Base-by-base conservation (phyloP, 1,284 basidiomycete species). In the Apiotrichum siamense region DNA sequence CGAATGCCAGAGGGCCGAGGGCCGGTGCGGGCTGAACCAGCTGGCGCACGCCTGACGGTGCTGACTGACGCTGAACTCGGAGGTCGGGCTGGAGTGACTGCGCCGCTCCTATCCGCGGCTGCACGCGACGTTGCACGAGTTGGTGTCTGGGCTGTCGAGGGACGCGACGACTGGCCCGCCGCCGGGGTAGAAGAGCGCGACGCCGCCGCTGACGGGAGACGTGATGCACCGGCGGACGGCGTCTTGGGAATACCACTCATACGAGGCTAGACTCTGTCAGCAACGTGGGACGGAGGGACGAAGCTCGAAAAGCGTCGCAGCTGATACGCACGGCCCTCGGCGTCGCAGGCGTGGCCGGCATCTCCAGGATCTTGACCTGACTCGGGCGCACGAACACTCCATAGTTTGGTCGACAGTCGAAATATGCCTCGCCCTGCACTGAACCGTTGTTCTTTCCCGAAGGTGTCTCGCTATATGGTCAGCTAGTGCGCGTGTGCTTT, bases 381-480 rank as follows among this genome's bases (percentile, higher is more conserved):
- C 85, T 87, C 0, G 87, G 83, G 21, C 91, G 79, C 5, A 97
- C 86, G 71, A 99, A 98, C 36, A 97, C 86, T 40, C 96, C 96
- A 72, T 88, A 78, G 32, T 79, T 78, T 47, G 80, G 77, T 61
- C 81, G 79, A 75, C 90, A 94, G 17, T 78, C 79, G 72, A 99
- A 98, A 77, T 98, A 99, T 9, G 75, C 64, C 51, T 85, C 78
- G 25, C 87, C 92, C 43, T 86, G 79, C 1, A 99, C 88, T 1
- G 83, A 81, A 2, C 96, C 96, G 65, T 98, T 87, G 76, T 99
- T 98, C 83, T 97, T 97, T 35, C 96, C 96, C 39, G 83, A 85
- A 4, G 80, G 71, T 59, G 87, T 84, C 44, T 78, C 58, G 23
- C 58, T 59, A 25, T 5, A 13, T 31, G 40, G 18, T n/a, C 15